Conservation (phyloP, 805 yeast genomes). For the Komagataella pastoris region DNA sequence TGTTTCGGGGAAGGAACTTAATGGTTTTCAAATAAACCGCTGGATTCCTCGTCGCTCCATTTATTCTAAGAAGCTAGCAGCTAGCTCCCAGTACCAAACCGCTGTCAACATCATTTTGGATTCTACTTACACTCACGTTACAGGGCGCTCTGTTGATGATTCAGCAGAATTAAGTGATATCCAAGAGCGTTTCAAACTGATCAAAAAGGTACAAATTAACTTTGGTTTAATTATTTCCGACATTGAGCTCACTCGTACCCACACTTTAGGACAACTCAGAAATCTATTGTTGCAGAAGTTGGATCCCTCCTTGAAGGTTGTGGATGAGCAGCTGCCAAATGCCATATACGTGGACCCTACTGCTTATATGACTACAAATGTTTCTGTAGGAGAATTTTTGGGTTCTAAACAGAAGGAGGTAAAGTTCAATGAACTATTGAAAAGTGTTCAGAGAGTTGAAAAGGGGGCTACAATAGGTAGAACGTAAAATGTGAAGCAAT, state of each 20-base stretch:
- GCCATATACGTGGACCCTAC: constrained; percentile 49
- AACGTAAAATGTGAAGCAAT: neutral
- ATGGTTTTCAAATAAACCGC: constrained; percentile 14
- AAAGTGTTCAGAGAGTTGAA: constrained; percentile 16
- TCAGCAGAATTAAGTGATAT: constrained; percentile 23
- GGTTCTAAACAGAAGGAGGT: constrained; percentile 29
- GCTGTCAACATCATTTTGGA: neutral
- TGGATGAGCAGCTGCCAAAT: constrained; percentile 59
- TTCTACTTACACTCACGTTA: neutral
- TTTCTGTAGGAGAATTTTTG: constrained; percentile 39
- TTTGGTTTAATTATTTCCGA: constrained; percentile 45
- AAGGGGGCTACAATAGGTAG: neutral
- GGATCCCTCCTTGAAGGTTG: constrained; percentile 25
- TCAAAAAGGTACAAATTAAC: constrained; percentile 32
- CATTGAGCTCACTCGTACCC: constrained; percentile 26
- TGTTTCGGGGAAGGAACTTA: constrained; percentile 10
- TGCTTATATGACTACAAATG: constrained; percentile 45
- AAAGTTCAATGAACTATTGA: constrained; percentile 31
- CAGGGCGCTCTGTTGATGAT: neutral
- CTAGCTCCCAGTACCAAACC: neutral
- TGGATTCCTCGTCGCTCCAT: constrained; percentile 17
- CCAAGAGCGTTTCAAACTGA: constrained; percentile 29
- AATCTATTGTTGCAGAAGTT: constrained; percentile 20
- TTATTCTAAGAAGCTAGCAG: constrained; percentile 5
- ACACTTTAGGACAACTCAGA: constrained; percentile 24